Evolutionary conservation across 1,284 basidiomycete genomes (phyloP).

Genomic region (Marasmius tenuissimus): DNA sequence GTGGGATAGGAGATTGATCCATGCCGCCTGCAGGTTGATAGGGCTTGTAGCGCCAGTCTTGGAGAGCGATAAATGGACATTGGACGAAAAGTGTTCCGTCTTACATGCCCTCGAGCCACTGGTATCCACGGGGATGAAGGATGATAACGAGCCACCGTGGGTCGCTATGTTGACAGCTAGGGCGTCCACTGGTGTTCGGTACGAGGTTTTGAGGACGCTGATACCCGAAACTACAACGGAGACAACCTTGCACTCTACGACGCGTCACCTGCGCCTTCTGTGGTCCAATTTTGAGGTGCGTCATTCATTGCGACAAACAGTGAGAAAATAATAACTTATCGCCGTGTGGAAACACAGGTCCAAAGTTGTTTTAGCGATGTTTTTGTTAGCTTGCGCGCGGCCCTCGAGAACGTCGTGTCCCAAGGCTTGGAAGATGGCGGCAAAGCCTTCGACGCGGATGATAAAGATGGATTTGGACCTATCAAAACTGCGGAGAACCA

Average conservation of each 20-base stretch:
- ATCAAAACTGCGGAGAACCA: constrained; percentile 28
- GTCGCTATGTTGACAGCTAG: constrained; percentile 64
- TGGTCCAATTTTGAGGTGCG: constrained; percentile 68
- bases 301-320: constrained; percentile 12
- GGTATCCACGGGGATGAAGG: constrained; percentile 30
- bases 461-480: constrained; percentile 9
- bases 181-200: constrained; percentile 64
- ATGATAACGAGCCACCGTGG: constrained; percentile 38
- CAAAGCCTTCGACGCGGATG: constrained; percentile 14
- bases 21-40: constrained; percentile 60
- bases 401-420: constrained; percentile 30
- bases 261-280: constrained; percentile 47
- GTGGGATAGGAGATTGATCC: constrained; percentile 58
- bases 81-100: constrained; percentile 60
- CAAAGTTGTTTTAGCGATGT: constrained; percentile 51
- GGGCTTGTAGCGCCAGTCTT: constrained; percentile 42
- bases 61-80: constrained; percentile 50
- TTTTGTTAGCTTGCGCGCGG: constrained; percentile 35
- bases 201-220: constrained; percentile 44
- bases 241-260: constrained; percentile 20
- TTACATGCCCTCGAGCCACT: constrained; percentile 68
- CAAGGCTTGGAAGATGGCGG: constrained; percentile 8
- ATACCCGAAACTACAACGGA: constrained; percentile 17
- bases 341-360: constrained; percentile 37
- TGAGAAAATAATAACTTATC: not conserved